Percentiles rank a stretch among this genome's conserved stretches.
Conservation (phyloP, 768 basidiomycete genomes). For the Boletus sp. region DNA sequence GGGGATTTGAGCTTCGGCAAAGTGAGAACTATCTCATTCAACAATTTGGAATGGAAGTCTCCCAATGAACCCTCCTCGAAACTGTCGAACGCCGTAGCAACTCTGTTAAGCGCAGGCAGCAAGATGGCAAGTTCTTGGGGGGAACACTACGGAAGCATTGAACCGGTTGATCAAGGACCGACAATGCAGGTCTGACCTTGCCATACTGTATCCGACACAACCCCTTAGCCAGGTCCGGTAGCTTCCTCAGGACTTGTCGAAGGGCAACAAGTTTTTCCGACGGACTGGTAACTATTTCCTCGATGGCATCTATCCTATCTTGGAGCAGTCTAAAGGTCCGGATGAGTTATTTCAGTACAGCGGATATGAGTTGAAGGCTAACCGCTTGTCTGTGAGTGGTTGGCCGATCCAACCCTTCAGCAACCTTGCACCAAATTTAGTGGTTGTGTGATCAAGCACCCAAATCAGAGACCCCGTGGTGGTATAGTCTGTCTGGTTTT, state of each 20-base stretch:
- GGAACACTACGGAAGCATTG: constrained; percentile 53
- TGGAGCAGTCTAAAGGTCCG: constrained; percentile 58
- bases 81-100: constrained; percentile 61
- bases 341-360: background rate
- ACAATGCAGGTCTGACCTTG: constrained; percentile 50
- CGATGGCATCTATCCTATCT: constrained; percentile 78
- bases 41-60: constrained; percentile 61
- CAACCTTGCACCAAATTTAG: constrained; percentile 83
- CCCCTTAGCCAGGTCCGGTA: constrained; percentile 89
- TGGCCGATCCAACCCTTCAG: constrained; percentile 84
- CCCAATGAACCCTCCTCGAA: constrained; percentile 42
- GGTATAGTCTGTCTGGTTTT: constrained; percentile 81
- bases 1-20: constrained; percentile 65
- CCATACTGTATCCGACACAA: constrained; percentile 89
- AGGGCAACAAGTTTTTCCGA: constrained; percentile 65
- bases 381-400: constrained; percentile 77
- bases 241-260: constrained; percentile 62
- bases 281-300: constrained; percentile 68
- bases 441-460: constrained; percentile 84
- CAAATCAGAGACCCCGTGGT: constrained; percentile 76
- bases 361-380: constrained; percentile 16
- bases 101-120: constrained; percentile 70
- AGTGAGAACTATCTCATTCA: constrained; percentile 68
- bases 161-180: background rate
- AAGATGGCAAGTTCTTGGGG: constrained; percentile 79